Base-by-base conservation (phyloP, 176 grass and related monocot species). In the Lolium rigidum region DNA sequence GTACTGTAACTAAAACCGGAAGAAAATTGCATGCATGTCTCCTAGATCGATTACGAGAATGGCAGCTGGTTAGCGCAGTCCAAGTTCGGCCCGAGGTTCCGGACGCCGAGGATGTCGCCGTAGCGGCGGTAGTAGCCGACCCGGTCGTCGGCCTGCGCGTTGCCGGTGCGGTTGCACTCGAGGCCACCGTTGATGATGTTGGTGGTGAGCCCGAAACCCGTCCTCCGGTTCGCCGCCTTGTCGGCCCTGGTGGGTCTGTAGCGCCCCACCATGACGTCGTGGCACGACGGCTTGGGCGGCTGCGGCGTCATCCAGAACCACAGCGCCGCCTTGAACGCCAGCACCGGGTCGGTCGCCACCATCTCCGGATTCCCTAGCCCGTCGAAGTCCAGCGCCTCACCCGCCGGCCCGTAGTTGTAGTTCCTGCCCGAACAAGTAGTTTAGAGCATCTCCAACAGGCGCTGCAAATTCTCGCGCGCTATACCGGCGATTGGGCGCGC, bases 101-200 rank as follows among this genome's bases (percentile, higher is more conserved):
- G 21, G 8, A 98, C 93, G 5, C 60, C 14, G 31, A 98, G 87
- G 13, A 92, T 1, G 12, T 38, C 2, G 77, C 89, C 86, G 77
- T 95, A 98, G 12, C 28, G 59, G 52, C 2, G 14, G 76, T 83
- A 98, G 87, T 82, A 98, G 0, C 93, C 93, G 66, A 98, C 87
- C 72, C 93, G 77, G 44, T 98, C 91, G 0, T 66, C 10, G 16
- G 86, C 89, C 68, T 77, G 74, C 12, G 88, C 44, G 1, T 85
- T 75, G 21, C 4, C 56, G 0, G 57, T 0, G 10, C 20, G 47
- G 46, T 74, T 78, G 80, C 95, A 98, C 76, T 98, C 95, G 58
- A 98, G 80, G 2, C 93, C 87, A 54, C 95, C 93, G 14, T 98
- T 98, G 73, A 98, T 88, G 71, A 98, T 93, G 76, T 98, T 98